Base-by-base conservation (phyloP, 305 asterid genomes). In the Solanum chacoense region DNA sequence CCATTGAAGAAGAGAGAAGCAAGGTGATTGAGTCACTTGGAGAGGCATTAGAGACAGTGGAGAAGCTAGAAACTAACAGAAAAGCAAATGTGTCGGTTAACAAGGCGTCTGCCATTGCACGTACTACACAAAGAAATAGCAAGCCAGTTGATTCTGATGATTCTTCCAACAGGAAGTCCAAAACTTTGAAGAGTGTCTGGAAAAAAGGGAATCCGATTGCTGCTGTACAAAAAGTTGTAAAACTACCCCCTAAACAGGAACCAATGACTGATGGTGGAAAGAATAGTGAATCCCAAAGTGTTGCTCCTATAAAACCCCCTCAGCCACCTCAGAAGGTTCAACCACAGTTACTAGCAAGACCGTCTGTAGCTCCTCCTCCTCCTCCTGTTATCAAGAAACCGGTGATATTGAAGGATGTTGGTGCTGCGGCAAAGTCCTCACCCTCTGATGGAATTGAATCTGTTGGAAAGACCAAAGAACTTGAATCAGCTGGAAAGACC, bases 201-300 rank as follows among this genome's bases (percentile, higher is more conserved):
- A 94, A 98, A 69, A 98, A 98, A 91, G 99, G 99, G 89, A 95
- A 95, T 93, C 99, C 99, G 1, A 96, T 98, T 72, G 84, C 96
- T 22, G 36, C 91, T 86, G 94, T 93, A 74, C 94, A 91, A 89
- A 98, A 92, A 87, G 91, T 93, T 87, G 97, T 93, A 38, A 94
- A 89, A 91, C 96, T 93, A 87, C 92, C 92, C 31, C 91, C 88
- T 50, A 94, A 89, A 89, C 93, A 91, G 85, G 94, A 91, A 87
- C 91, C 93, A 85, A 88, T 81, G 88, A 90, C 86, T 85, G 93
- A 90, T 88, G 93, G 85, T 86, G 91, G 88, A 69, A 93, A 85
- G 88, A 90, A 88, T 83, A 90, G 72, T 88, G 92, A 77, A 29
- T 89, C 94, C 91, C 94, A 87, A 88, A 81, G 90, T 67, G 92